phyloP scores from a whole-genome alignment of 495 filamentous ascomycete genomes.

The Tuber calosporum region DNA sequence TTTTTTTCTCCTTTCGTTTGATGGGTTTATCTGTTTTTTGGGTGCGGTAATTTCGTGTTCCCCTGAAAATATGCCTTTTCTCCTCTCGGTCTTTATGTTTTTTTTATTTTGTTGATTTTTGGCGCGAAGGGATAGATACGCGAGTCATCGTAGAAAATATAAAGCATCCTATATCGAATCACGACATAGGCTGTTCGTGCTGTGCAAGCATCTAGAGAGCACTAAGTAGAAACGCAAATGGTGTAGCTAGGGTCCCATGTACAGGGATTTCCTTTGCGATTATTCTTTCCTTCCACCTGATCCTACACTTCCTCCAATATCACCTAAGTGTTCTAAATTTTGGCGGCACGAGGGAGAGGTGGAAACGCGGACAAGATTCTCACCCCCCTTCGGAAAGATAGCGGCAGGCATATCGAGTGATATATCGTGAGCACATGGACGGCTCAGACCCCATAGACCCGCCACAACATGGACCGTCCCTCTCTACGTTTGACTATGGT shows the following conservation, averaged over 20 bases:
- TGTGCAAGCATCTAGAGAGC: not conserved
- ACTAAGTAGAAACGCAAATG: not conserved
- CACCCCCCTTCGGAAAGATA: not conserved
- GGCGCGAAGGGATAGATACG: slow-evolving; percentile 1
- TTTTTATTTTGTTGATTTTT: not conserved
- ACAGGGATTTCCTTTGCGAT: not conserved
- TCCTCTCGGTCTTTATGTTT: not conserved
- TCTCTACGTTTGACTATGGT: not conserved
- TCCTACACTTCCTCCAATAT: not conserved
- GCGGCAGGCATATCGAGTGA: not conserved
- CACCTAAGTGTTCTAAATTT: not conserved
- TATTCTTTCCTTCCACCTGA: not conserved
- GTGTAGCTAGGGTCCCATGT: not conserved
- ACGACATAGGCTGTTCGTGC: not conserved
- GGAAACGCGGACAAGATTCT: not conserved
- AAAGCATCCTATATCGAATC: slow-evolving; percentile 1
- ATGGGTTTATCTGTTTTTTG: not conserved
- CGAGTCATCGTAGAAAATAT: not conserved
- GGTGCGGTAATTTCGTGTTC: not conserved
- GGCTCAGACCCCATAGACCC: not conserved
- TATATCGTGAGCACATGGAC: not conserved
- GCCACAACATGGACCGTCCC: not conserved
- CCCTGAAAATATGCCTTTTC: not conserved
- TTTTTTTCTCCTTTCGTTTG: not conserved
- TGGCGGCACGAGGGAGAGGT: not conserved